phyloP scores from a whole-genome alignment of 2,329 filamentous ascomycete genomes.

The Stemphylium vesicarium region DNA sequence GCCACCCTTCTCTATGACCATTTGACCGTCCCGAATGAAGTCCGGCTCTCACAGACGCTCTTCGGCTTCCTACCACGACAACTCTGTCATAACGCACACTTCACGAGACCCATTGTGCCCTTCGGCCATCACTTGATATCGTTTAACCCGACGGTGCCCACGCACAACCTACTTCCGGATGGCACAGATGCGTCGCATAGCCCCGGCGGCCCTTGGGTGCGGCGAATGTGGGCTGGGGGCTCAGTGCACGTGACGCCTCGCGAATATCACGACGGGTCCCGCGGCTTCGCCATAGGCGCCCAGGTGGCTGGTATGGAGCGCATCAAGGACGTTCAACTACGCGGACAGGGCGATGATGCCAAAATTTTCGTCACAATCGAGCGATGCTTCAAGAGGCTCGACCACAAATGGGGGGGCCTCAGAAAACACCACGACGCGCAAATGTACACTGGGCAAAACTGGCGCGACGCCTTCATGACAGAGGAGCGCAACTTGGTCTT shows the following conservation, averaged over 20 bases:
- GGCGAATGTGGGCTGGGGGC: slow-evolving; percentile 91
- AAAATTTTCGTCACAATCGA: slow-evolving; percentile 69
- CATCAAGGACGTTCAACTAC: slow-evolving; percentile 56
- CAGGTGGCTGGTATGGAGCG: slow-evolving; percentile 50
- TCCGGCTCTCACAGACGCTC: slow-evolving; percentile 64
- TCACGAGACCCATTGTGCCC: slow-evolving; percentile 53
- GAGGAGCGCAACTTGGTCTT: slow-evolving; percentile 70
- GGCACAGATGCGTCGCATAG: slow-evolving; percentile 83
- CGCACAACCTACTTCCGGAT: slow-evolving; percentile 72
- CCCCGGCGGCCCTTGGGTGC: slow-evolving; percentile 73
- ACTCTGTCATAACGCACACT: slow-evolving; percentile 11
- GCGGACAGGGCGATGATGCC: slow-evolving; percentile 54
- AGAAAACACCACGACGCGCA: slow-evolving; percentile 8
- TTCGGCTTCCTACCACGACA: slow-evolving; percentile 26
- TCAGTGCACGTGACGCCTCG: slow-evolving; percentile 61
- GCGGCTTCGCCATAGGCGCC: slow-evolving; percentile 16
- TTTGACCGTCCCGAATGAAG: slow-evolving; percentile 63
- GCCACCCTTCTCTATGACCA: slow-evolving; percentile 62
- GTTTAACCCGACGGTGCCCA: slow-evolving; percentile 74
- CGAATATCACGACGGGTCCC: slow-evolving; percentile 7
- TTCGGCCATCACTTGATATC: slow-evolving; percentile 84
- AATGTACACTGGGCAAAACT: slow-evolving; percentile 13
- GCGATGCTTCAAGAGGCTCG: slow-evolving; percentile 54
- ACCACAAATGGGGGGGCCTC: neutral
- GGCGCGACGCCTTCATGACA: slow-evolving; percentile 53